Evolutionary conservation across 179 eudicot species (phyloP), one percentile per base, ranked within the genome.

Genomic region (Silene vulgaris): DNA sequence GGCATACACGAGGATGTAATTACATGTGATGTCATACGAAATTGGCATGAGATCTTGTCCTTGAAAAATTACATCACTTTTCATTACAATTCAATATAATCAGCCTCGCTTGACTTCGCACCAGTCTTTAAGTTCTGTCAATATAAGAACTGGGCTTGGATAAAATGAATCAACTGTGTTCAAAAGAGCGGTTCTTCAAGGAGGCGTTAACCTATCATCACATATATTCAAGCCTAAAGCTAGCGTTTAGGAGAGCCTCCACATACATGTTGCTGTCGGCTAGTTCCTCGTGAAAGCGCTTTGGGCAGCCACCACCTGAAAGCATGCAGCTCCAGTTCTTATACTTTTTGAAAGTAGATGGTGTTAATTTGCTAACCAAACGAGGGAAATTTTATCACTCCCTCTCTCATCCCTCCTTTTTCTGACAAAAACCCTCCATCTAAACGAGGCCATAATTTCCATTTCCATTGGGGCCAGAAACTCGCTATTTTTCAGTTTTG

Each of bases 251-350:
- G 17, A 52, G 13, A 37, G 43, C 45, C 40, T 35, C 43, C 69
- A 61, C 3, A 19, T 17, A 19, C 60, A 28, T 54, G 48, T 65
- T 52, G 48, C 4, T 50, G 28, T 70, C 28, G 3, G 63, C 6
- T 35, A 28, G 45, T 28, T 70, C 72, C 60, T 8, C 5, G 45
- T 56, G 21, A 71, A 52, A 37, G 11, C n/a, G 68, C 65, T 43
- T 64, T 72, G 73, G 63, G 57, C 61, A 59, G 59, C 45, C 61
- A 66, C 13, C 70, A 67, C 77, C 83, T 80, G 83, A 69, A 76
- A 66, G 29, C 70, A 63, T 26, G 19, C 45, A 54, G 1, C 61
- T 26, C 71, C 23, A 5, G 0, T 57, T 12, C 35, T 75, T 8
- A 75, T n/a, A 57, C 13, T n/a, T 43, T 37, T 68, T 29, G 19